These are phyloP conservation scores for Umbelopsis sp. DNA, from an alignment of 371 early-diverging fungal genomes.

Conservation along the genomic window DNA sequence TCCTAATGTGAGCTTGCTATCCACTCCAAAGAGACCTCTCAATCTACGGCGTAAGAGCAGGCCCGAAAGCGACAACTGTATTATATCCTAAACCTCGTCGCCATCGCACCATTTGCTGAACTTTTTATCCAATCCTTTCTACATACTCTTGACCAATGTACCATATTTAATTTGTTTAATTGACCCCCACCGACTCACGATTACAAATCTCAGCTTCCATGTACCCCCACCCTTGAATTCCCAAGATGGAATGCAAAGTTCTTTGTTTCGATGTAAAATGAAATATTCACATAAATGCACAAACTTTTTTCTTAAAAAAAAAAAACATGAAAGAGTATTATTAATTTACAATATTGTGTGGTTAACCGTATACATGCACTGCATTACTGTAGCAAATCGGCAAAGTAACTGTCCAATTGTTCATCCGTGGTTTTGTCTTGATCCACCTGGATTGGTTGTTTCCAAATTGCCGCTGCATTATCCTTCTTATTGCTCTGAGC, in stretches of 20 bases:
- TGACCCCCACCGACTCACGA: too few relatives aligned
- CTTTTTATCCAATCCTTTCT: background rate
- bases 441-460: slow-evolving; percentile 32
- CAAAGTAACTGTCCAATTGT: slow-evolving; percentile 53
- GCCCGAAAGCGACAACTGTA: slow-evolving; percentile 17
- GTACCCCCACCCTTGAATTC: too few relatives aligned
- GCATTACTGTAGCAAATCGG: slow-evolving; percentile 44
- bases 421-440: slow-evolving; percentile 50
- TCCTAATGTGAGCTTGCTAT: background rate
- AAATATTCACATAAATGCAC: background rate
- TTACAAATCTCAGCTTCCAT: too few relatives aligned
- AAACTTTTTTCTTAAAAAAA: background rate
- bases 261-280: too few relatives aligned
- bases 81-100: slow-evolving; percentile 4
- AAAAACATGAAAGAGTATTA: background rate
- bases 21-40: background rate
- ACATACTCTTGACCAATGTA: background rate
- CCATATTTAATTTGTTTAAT: background rate
- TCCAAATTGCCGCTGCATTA: slow-evolving; percentile 40
- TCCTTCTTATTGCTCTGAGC: slow-evolving; percentile 19
- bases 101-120: background rate
- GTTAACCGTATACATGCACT: too few relatives aligned
- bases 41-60: slow-evolving; percentile 5
- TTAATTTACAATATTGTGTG: too few relatives aligned
- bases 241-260: too few relatives aligned